phyloP scores from a whole-genome alignment of 257 asterid genomes.

The Eucommia ulmoides region DNA sequence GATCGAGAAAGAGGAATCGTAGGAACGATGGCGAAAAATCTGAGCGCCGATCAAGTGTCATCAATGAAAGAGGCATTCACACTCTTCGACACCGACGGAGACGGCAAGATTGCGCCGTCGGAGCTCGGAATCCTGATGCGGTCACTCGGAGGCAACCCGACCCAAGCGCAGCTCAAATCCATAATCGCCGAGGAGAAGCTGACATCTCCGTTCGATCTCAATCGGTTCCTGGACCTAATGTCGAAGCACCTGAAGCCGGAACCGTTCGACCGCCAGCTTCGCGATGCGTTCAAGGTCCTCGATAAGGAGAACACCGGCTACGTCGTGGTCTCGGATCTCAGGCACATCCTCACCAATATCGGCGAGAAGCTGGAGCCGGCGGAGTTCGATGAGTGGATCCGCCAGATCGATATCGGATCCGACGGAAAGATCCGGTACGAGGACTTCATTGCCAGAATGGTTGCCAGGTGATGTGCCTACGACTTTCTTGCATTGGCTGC shows the following conservation, averaged over 20 bases:
- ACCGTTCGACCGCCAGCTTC: constrained; percentile 91
- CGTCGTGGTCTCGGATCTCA: constrained; percentile 83
- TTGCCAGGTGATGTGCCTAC: constrained; percentile 43
- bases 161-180: constrained; percentile 78
- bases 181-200: constrained; percentile 66
- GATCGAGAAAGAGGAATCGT: neutral
- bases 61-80: constrained; percentile 92
- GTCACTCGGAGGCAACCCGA: constrained; percentile 87
- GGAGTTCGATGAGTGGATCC: constrained; percentile 97
- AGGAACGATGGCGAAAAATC: constrained; percentile 65
- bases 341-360: constrained; percentile 81
- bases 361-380: constrained; percentile 91
- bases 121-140: constrained; percentile 93
- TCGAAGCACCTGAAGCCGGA: constrained; percentile 87
- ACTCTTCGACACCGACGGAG: constrained; percentile 86
- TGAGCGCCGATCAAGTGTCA: constrained; percentile 72
- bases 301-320: constrained; percentile 73
- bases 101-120: constrained; percentile 85
- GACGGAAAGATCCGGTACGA: constrained; percentile 91
- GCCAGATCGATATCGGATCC: constrained; percentile 88
- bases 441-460: constrained; percentile 91
- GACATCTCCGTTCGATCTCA: constrained; percentile 61
- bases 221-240: constrained; percentile 69
- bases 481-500: too few species aligned
- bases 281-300: constrained; percentile 92